Evolutionary conservation across 139 green algal genomes (phyloP).

Genomic region (Nannochloris sp.): DNA sequence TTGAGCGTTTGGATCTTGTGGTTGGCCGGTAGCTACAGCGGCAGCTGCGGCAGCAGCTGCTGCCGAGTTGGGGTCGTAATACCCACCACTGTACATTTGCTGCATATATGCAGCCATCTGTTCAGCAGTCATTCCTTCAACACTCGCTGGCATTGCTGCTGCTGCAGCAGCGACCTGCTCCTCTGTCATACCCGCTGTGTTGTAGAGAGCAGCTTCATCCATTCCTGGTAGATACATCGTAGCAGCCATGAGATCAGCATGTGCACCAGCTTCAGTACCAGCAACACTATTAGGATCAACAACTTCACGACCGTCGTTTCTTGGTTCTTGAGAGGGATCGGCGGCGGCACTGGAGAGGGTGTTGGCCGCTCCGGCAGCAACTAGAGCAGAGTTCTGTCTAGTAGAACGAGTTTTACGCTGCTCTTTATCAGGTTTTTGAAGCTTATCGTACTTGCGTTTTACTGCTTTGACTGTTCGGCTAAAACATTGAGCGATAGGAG

Average conservation of each 20-base stretch:
- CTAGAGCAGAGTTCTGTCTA: neutral
- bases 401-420: too few species aligned
- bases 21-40: neutral
- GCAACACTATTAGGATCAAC: neutral
- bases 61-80: neutral
- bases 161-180: conserved; percentile 3
- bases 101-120: conserved; percentile 3
- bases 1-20: neutral
- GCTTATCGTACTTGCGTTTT: conserved; percentile 15
- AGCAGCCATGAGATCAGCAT: neutral
- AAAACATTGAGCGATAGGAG: conserved; percentile 4
- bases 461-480: conserved; percentile 20
- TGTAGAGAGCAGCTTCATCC: neutral
- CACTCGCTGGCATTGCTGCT: neutral
- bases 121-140: neutral
- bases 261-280: neutral
- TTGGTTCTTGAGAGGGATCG: neutral
- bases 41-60: neutral
- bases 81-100: neutral
- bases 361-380: neutral
- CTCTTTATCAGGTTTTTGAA: neutral
- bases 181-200: neutral
- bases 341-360: neutral
- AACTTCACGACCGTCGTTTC: neutral
- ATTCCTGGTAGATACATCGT: neutral